Conservation (phyloP, 2,329 filamentous ascomycete genomes). For the Pseudogymnoascus sp. region DNA sequence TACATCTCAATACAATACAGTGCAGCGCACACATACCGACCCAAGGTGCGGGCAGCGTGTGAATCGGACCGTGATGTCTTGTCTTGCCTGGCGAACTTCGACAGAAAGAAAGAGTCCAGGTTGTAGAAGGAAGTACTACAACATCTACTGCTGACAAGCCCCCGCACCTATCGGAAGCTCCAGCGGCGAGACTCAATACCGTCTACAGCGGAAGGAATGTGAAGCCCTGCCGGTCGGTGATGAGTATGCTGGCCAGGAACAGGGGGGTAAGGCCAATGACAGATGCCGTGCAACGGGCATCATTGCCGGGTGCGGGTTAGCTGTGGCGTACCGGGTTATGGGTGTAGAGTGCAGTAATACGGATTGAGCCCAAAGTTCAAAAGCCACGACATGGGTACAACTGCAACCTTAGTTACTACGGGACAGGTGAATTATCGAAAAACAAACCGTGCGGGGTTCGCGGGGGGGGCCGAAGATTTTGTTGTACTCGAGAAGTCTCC, state of each 20-base stretch:
- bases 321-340: not conserved
- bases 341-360: not conserved
- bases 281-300: not conserved
- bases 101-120: not conserved
- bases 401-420: not conserved
- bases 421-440: no score
- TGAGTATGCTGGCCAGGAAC: not conserved
- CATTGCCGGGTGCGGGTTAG: constrained; percentile 1
- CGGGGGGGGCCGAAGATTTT: not conserved
- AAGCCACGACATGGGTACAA: not conserved
- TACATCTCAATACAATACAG: no score
- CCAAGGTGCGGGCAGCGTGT: not conserved
- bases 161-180: not conserved
- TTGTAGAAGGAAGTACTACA: not conserved
- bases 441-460: not conserved
- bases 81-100: not conserved
- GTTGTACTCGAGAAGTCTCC: not conserved
- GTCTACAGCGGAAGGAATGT: not conserved
- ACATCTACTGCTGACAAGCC: not conserved
- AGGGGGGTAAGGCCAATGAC: not conserved
- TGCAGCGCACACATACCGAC: no score
- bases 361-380: not conserved
- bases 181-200: not conserved
- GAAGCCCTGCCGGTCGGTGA: not conserved
- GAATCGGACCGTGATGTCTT: not conserved